Base-by-base conservation (phyloP, 345 rosid genomes). In the Theobroma cacao region DNA sequence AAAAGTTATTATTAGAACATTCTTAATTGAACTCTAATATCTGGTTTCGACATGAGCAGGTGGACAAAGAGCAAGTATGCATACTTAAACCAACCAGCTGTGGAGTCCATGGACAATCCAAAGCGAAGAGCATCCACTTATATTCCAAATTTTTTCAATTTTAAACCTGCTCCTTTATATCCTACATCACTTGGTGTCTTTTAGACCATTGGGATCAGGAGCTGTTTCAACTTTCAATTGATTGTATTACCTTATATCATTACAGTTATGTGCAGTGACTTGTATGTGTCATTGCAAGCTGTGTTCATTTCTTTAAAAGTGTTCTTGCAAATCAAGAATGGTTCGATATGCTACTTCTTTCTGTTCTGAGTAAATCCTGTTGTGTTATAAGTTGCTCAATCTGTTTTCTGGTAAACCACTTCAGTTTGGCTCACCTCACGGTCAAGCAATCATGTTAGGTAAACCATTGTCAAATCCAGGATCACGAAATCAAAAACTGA, bases 41-140 rank as follows among this genome's bases (percentile, higher is more conserved):
- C 30, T 75, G 65, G 43, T 69, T 24, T 62, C 7, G 11, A 20
- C 47, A 6, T 82, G 77, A 41, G 88, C 90, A 94, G 98, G 98
- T 93, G 97, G 98, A 92, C 89, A 0, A 93, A 89, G 92, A 93
- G 98, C 89, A 94, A 89, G 81, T 94, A 91, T 48, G 98, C 98
- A 18, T 94, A 93, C 80, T 68, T 94, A 83, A 94, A 93, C 90
- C 97, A 94, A 48, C 97, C 98, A 0, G 95, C 92, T 28, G 47
- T 89, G n/a, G 87, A 81, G 53, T 78, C 91, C 18, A 66, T 69
- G 63, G 92, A 87, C 36, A 71, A 71, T 31, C 89, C 85, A 47
- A 88, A 85, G 80, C 85, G 80, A 76, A 80, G 90, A 82, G 80
- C 83, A 26, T 84, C 94, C 15, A 82, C 78, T 40, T 92, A 85